Conservation (phyloP, 768 basidiomycete species). For the Lanmaoa pseudosensibilis region DNA sequence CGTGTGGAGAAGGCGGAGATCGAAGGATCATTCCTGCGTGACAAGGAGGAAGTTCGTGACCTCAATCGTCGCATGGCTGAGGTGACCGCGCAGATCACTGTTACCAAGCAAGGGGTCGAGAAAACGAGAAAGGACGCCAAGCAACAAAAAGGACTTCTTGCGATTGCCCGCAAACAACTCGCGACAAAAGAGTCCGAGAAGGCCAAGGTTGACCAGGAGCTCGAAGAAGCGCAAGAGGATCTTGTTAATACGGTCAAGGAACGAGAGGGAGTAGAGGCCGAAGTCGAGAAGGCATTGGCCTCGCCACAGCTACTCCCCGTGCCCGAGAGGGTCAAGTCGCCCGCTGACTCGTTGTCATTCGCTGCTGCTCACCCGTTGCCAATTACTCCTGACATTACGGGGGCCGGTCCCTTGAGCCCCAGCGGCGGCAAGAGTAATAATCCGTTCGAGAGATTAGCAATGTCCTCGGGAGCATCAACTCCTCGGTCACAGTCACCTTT, state of each 20-base stretch:
- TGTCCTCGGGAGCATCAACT: constrained; percentile 41
- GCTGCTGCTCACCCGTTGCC: constrained; percentile 77
- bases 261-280: constrained; percentile 53
- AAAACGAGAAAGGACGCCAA: constrained; percentile 91
- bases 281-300: constrained; percentile 38
- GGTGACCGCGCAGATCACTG: constrained; percentile 68
- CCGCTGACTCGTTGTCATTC: constrained; percentile 49
- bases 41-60: constrained; percentile 92
- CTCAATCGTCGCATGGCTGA: constrained; percentile 85
- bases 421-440: constrained; percentile 75
- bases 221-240: constrained; percentile 64
- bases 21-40: constrained; percentile 80
- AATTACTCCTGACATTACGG: constrained; percentile 60
- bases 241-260: constrained; percentile 52
- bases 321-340: constrained; percentile 38
- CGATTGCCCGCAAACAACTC: constrained; percentile 94
- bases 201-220: constrained; percentile 67
- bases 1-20: constrained; percentile 90
- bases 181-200: constrained; percentile 78
- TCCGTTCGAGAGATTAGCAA: constrained; percentile 78
- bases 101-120: constrained; percentile 74
- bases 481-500: constrained; percentile 62
- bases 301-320: constrained; percentile 13
- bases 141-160: constrained; percentile 93
- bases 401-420: constrained; percentile 43